A percentile compares a stretch with the other conserved stretches of the same genome.
phyloP scores from a whole-genome alignment of 2,329 filamentous ascomycete genomes.

The Lecanicillium sp. region DNA sequence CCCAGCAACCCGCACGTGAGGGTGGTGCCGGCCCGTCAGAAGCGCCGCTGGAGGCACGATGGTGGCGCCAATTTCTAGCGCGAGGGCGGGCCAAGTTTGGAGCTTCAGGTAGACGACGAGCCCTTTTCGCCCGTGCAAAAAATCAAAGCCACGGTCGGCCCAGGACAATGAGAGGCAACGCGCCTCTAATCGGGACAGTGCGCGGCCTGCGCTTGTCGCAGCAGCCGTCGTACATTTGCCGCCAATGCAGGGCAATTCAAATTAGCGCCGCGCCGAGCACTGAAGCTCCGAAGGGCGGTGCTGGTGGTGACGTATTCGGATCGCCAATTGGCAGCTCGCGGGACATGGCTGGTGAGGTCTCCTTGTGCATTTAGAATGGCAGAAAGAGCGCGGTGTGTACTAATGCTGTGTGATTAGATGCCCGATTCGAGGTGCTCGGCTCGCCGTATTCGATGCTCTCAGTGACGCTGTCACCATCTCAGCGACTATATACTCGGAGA shows the following conservation, averaged over 20 bases:
- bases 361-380: constrained; percentile 5
- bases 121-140: constrained; percentile 14
- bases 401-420: constrained; percentile 51
- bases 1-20: constrained; percentile 4
- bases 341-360: constrained; percentile 44
- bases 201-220: constrained; percentile 19
- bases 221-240: constrained; percentile 35
- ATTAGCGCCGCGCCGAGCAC: constrained; percentile 55
- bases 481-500: constrained; percentile 84
- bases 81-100: not conserved
- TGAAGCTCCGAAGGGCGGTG: constrained; percentile 35
- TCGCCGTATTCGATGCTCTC: constrained; percentile 90
- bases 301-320: constrained; percentile 49
- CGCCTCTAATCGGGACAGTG: constrained; percentile 28
- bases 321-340: constrained; percentile 33
- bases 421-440: constrained; percentile 88
- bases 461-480: constrained; percentile 85
- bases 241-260: constrained; percentile 53
- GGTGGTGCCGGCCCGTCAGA: constrained; percentile 5
- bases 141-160: too few relatives aligned
- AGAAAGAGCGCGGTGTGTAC: not conserved
- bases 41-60: constrained; percentile 1
- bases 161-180: constrained; percentile 30
- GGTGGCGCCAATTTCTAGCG: too few relatives aligned
- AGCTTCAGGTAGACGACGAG: constrained; percentile 1